Evolutionary conservation across 140 eudicot genomes (phyloP).

Genomic region (Oenanthe javanica): DNA sequence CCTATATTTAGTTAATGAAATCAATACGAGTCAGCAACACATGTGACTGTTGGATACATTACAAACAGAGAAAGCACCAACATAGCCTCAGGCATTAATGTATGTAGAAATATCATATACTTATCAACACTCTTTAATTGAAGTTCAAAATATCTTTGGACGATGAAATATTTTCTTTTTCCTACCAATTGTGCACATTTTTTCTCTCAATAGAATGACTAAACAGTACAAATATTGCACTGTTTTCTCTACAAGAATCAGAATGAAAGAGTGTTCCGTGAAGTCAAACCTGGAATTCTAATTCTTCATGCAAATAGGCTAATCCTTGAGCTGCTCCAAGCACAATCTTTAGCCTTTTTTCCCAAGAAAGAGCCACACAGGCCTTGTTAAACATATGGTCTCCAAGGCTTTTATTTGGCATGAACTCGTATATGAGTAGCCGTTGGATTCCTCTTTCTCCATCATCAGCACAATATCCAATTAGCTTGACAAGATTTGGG

Average conservation of each 20-base stretch:
- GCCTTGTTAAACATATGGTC: conserved; percentile 46
- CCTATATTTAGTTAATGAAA: conserved; percentile 29
- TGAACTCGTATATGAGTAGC: conserved; percentile 55
- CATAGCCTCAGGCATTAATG: background rate
- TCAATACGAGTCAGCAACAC: background rate
- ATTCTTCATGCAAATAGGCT: conserved; percentile 62
- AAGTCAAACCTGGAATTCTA: conserved; percentile 45
- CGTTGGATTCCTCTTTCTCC: conserved; percentile 56
- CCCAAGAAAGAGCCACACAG: conserved; percentile 45
- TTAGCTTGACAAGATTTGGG: conserved; percentile 58
- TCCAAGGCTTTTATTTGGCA: conserved; percentile 57
- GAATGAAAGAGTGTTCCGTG: background rate
- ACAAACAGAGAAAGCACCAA: background rate
- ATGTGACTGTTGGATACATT: background rate
- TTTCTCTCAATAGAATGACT: background rate
- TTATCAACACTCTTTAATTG: background rate
- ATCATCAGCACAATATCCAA: conserved; percentile 57
- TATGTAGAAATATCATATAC: background rate
- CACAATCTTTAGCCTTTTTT: conserved; percentile 38
- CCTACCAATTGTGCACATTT: no score
- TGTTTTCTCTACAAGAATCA: background rate
- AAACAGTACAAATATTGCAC: background rate
- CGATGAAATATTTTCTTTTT: background rate
- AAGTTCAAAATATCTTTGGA: background rate
- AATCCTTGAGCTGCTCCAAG: conserved; percentile 69